phyloP scores from a whole-genome alignment of 2,329 filamentous ascomycete genomes.

The Colletotrichum magnum region DNA sequence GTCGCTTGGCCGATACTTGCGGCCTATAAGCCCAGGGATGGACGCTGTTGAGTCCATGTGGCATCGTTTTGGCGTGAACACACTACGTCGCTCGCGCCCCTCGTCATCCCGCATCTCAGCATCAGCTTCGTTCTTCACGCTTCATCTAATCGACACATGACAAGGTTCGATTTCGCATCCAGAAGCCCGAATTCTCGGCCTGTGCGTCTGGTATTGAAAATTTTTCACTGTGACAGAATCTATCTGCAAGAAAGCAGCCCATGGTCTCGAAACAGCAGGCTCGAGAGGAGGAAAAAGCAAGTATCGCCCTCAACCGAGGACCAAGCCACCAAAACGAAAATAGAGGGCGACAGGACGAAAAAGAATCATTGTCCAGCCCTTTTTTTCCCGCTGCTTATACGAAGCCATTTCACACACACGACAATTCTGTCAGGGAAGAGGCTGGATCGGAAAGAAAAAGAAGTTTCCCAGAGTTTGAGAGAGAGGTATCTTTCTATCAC shows the following conservation, averaged over 20 bases:
- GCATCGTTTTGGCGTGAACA: background rate
- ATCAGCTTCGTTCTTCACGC: constrained; percentile 5
- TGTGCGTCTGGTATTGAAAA: background rate
- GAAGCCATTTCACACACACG: background rate
- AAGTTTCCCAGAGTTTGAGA: background rate
- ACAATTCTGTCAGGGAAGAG: background rate
- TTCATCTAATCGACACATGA: constrained; percentile 18
- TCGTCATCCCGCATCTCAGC: background rate
- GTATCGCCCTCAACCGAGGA: constrained; percentile 12
- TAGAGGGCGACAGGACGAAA: constrained; percentile 10
- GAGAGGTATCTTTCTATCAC: constrained; percentile 36
- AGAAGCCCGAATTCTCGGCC: constrained; percentile 1
- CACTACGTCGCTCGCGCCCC: background rate
- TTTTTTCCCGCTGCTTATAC: background rate
- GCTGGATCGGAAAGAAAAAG: background rate
- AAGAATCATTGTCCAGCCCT: constrained; percentile 9
- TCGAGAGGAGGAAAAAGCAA: constrained; percentile 31
- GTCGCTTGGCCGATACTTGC: constrained; percentile 1
- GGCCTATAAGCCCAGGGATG: background rate
- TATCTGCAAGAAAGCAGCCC: constrained; percentile 3
- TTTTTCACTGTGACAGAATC: constrained; percentile 8
- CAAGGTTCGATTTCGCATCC: constrained; percentile 10
- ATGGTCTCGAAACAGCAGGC: constrained; percentile 17
- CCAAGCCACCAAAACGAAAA: constrained; percentile 5
- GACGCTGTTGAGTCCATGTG: constrained; percentile 1